Base-by-base conservation (phyloP, 495 filamentous ascomycete genomes). In the Letharia lupina region DNA sequence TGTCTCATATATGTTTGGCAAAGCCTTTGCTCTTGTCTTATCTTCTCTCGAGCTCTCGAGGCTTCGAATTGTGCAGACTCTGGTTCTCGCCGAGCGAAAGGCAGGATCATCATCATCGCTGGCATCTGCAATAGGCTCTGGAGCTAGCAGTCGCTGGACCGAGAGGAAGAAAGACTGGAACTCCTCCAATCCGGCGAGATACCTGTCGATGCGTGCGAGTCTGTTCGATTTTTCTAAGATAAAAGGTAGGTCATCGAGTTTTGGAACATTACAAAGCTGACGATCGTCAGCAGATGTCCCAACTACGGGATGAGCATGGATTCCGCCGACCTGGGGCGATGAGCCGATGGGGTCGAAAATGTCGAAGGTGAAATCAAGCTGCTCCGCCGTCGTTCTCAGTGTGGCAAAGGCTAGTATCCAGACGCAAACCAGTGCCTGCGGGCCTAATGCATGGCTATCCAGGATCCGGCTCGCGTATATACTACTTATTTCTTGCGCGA, bases 1-100 rank as follows among this genome's bases (percentile, higher is more conserved):
- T 68, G 66, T 60, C 62, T 68, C 13, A 60, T 65, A 18, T 68
- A 64, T 48, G 66, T 68, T n/a, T 52, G 47, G 62, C 66, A 68
- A 33, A 65, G 66, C 37, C 66, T 52, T 41, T 68, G 52, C 62
- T 68, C 62, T 39, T 64, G 66, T 35, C 58, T 54, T 35, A 68
- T 68, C 39, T 68, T 68, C 28, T 65, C 57, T 18, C 59, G 61
- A 45, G 62, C 66, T 45, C 62, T 65, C 41, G 31, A 40, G 28
- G 66, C 52, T 42, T 65, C 62, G 47, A 68, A 37, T 5, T 48
- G 31, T 60, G 61, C 40, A 15, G 57, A 64, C 37, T 40, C 16
- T 65, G 2, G 48, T 56, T 2, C 40, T 33, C 5, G 12, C 9
- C 11, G 61, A 50, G 44, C 44, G 44, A 50, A 48, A 50, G 13